Evolutionary conservation across 768 basidiomycete genomes (phyloP).

Genomic region (Trametes punicea): DNA sequence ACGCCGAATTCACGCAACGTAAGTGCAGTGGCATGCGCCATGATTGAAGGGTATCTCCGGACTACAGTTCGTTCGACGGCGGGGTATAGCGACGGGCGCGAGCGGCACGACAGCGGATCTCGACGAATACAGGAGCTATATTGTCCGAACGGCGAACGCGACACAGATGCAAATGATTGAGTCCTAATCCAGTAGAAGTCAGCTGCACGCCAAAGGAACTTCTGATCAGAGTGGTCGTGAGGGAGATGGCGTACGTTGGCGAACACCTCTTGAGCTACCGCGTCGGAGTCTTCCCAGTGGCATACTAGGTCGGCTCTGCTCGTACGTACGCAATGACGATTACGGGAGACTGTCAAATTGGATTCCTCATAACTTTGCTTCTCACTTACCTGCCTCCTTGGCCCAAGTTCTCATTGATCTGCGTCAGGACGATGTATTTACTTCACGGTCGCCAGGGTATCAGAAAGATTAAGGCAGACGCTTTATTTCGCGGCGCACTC

Average conservation of each 20-base stretch:
- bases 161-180: slow-evolving; percentile 65
- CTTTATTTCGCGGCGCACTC: slow-evolving; percentile 35
- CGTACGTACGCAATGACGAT: background rate
- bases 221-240: slow-evolving; percentile 5
- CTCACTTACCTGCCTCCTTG: slow-evolving; percentile 76
- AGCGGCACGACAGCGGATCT: background rate
- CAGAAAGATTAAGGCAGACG: slow-evolving; percentile 6
- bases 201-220: slow-evolving; percentile 14
- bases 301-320: slow-evolving; percentile 75
- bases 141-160: slow-evolving; percentile 56
- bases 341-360: slow-evolving; percentile 2
- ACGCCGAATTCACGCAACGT: slow-evolving; percentile 6
- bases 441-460: slow-evolving; percentile 37
- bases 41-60: slow-evolving; percentile 21
- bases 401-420: slow-evolving; percentile 79
- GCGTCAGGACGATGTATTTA: slow-evolving; percentile 85
- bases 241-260: slow-evolving; percentile 57
- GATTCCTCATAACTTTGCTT: background rate
- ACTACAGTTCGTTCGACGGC: slow-evolving; percentile 16
- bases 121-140: slow-evolving; percentile 23
- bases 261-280: slow-evolving; percentile 74
- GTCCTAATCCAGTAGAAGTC: slow-evolving; percentile 46
- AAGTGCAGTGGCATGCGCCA: background rate
- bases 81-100: slow-evolving; percentile 20
- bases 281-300: slow-evolving; percentile 87